Percentiles rank a stretch among this genome's conserved stretches.
These are phyloP conservation scores for Taphrina flavorubra DNA, from an alignment of 1,139 yeast species.

Conservation along the genomic window DNA sequence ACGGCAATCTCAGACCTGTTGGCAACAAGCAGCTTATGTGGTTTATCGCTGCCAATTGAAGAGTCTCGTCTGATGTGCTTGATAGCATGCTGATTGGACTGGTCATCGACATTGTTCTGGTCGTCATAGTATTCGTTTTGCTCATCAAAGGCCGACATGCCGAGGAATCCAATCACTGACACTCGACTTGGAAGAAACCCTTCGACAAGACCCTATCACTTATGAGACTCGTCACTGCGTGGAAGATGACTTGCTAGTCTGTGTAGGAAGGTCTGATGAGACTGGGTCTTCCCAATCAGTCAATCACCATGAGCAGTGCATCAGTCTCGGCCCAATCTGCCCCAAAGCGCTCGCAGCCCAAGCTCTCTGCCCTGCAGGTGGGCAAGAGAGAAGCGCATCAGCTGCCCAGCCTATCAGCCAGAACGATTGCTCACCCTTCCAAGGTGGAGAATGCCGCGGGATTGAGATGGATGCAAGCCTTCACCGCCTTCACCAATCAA, in stretches of 20 bases:
- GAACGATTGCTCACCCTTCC: neutral
- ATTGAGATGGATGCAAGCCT: neutral
- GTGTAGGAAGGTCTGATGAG: neutral
- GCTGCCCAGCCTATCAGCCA: constrained; percentile 2
- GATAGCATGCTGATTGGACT: constrained; percentile 39
- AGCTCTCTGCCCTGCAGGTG: too few species aligned
- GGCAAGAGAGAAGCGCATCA: too few species aligned
- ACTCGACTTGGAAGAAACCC: neutral
- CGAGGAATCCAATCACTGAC: neutral
- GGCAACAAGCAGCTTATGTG: constrained; percentile 41
- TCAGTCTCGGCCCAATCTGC: too few species aligned
- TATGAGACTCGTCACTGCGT: too few species aligned
- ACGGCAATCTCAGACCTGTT: constrained; percentile 45
- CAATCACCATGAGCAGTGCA: neutral
- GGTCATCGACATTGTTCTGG: constrained; percentile 39
- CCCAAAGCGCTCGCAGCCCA: too few species aligned
- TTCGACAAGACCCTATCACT: too few species aligned
- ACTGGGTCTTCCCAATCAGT: neutral
- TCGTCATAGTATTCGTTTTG: constrained; percentile 29
- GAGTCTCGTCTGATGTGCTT: constrained; percentile 38
- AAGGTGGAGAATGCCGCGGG: constrained; percentile 8
- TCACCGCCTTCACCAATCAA: neutral
- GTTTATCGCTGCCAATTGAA: constrained; percentile 23
- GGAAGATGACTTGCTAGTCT: too few species aligned
- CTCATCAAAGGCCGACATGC: constrained; percentile 34